phyloP scores from a whole-genome alignment of 148 eudicot genomes.

The Cornus florida region DNA sequence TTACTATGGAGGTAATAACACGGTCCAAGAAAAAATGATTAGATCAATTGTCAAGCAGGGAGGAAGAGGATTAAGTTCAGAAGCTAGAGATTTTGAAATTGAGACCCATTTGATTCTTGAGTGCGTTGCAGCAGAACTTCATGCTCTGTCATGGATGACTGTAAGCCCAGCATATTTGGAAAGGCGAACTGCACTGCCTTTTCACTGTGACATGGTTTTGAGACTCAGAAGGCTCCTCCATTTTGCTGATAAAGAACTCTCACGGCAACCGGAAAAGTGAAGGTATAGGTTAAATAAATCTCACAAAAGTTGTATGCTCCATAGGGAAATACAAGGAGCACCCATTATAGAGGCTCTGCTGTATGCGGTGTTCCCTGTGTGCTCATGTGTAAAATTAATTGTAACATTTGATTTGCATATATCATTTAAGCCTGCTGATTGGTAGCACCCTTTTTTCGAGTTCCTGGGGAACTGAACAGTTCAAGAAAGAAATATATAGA shows the following conservation, averaged over 20 bases:
- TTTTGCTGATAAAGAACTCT: constrained; percentile 81
- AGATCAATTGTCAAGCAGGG: constrained; percentile 46
- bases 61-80: constrained; percentile 37
- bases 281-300: constrained; percentile 15
- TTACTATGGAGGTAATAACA: constrained; percentile 68
- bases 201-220: constrained; percentile 88
- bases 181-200: constrained; percentile 84
- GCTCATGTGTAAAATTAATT: neutral
- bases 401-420: neutral
- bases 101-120: constrained; percentile 70
- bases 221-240: constrained; percentile 80
- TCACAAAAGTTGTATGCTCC: neutral
- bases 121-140: constrained; percentile 73
- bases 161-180: constrained; percentile 92
- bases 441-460: neutral
- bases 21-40: constrained; percentile 39
- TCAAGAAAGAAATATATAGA: constrained; percentile 4
- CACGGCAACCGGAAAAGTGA: constrained; percentile 38
- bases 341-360: neutral
- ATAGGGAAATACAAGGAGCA: neutral
- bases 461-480: neutral
- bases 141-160: constrained; percentile 96
- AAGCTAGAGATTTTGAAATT: constrained; percentile 56
- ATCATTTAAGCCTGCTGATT: constrained; percentile 6
- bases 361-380: neutral